Base-by-base conservation (phyloP, 495 filamentous ascomycete genomes). In the Xylaria telfairii region DNA sequence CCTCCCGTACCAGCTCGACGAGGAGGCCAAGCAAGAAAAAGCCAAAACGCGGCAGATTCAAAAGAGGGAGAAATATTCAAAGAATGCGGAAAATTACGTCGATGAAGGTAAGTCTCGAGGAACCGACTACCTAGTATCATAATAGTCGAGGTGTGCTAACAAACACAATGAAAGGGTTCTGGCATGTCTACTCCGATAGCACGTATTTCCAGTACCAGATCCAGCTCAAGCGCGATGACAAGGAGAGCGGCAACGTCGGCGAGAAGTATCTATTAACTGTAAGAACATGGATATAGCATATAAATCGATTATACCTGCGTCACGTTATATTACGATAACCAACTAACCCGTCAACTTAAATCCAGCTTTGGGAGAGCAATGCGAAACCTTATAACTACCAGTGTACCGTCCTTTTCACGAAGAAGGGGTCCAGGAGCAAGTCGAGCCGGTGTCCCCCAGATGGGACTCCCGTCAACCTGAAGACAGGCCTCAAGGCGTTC, bases 61-160 rank as follows among this genome's bases (percentile, higher is more conserved):
- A 68, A 86, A 83, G 53, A 87, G 81, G 70, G 79, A 83, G 75
- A 86, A 83, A 46, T 81, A 84, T 70, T 72, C 88, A 21, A 82
- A 85, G 62, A 81, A 87, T 72, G 74, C 83, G 53, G 78, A 83
- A 0, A 19, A 53, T 28, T 69, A 49, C 17, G 56, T 69, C 42
- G 57, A 77, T 62, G 44, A 73, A 67, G 46, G 76, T 84, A 17
- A 78, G 83, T 61, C 46, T 73, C 17, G 26, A 15, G 1, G 26
- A 54, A 17, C 4, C 24, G 51, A 28, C 4, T 17, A 17, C 24
- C 4, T 17, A 17, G 37, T n/a, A 32, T 24, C 13, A 10, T 68
- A 47, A 34, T 32, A 41, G 1, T 8, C 59, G 28, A 4, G 56
- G 32, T 9, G 13, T 34, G n/a, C 57, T 68, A 28, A 72, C 49